Evolutionary conservation across 257 asterid genomes (phyloP).

Genomic region (Jacaranda copaia): DNA sequence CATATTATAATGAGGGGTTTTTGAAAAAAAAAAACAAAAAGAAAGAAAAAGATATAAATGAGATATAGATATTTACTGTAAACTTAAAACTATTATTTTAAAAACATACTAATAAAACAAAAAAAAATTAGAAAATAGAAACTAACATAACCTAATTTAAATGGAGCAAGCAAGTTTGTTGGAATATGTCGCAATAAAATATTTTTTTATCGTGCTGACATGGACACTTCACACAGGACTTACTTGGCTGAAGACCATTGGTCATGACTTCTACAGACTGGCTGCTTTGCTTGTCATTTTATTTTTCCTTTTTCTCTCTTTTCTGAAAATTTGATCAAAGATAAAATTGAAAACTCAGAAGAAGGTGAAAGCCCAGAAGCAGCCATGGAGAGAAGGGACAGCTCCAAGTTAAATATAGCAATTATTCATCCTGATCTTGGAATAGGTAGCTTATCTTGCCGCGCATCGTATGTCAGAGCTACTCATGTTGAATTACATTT

Average conservation of each 20-base stretch:
- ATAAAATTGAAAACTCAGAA: constrained; percentile 15
- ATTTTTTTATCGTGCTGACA: constrained; percentile 5
- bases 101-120: too few relatives aligned
- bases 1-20: too few relatives aligned
- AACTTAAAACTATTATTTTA: too few relatives aligned
- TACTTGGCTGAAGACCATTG: constrained; percentile 27
- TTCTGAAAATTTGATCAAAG: constrained; percentile 33
- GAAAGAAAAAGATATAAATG: too few relatives aligned
- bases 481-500: too few relatives aligned
- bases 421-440: constrained; percentile 78
- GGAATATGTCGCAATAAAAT: too few relatives aligned
- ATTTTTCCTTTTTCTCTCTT: neutral
- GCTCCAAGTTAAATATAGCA: constrained; percentile 59
- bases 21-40: too few relatives aligned
- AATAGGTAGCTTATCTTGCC: constrained; percentile 45
- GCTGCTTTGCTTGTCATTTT: neutral
- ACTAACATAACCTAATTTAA: too few relatives aligned
- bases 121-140: too few relatives aligned
- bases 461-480: neutral
- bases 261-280: constrained; percentile 15
- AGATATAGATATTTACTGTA: too few relatives aligned
- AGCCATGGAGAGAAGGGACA: constrained; percentile 48
- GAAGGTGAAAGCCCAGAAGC: constrained; percentile 23
- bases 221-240: neutral
- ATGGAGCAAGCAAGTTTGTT: too few relatives aligned